Evolutionary conservation across 495 filamentous ascomycete species (phyloP), one percentile per base, ranked within the genome.

Genomic region (Lasiosphaeris hirsuta): DNA sequence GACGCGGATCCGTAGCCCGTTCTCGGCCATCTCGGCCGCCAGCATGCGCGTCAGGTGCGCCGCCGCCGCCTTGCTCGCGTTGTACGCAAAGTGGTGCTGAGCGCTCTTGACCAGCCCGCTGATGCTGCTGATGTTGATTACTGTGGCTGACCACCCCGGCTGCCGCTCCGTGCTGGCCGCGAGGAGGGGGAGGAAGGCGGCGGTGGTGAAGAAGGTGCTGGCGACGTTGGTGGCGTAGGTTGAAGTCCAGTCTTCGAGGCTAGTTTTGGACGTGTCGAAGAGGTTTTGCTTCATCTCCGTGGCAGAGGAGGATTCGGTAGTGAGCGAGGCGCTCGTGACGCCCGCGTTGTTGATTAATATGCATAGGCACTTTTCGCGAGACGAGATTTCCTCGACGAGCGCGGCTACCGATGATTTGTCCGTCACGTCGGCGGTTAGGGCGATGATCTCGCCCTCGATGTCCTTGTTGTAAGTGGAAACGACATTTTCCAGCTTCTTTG

Each of bases 311-410:
- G 83, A 84, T 46, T 88, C 87, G 78, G 69, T 58, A 0, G 83
- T 84, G 33, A 86, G 84, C 78, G 59, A 59, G 0, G 45, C 14
- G 45, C 82, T 86, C 68, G 83, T 87, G 17, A 85, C 80, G 47
- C 90, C 90, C 14, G 85, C 86, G 73, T 93, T 94, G 75, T 92
- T 91, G 60, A 93, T 82, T 0, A 92, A 81, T 56, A 92, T 80
- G 62, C 89, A 82, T 13, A 92, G 82, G 60, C 84, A 86, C 56
- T 76, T 75, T 62, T 91, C 88, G 39, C 81, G 78, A 58, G 79
- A 80, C 39, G 69, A 69, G 19, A 92, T 75, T 70, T 89, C 83
- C 38, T 80, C 76, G 0, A 84, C 88, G 10, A 90, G 72, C 17
- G 70, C 75, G 65, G 83, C 82, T 58, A 86, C 76, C 39, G 89